Base-by-base conservation (phyloP, 1,139 yeast genomes). In the Pichiaceae sp. region DNA sequence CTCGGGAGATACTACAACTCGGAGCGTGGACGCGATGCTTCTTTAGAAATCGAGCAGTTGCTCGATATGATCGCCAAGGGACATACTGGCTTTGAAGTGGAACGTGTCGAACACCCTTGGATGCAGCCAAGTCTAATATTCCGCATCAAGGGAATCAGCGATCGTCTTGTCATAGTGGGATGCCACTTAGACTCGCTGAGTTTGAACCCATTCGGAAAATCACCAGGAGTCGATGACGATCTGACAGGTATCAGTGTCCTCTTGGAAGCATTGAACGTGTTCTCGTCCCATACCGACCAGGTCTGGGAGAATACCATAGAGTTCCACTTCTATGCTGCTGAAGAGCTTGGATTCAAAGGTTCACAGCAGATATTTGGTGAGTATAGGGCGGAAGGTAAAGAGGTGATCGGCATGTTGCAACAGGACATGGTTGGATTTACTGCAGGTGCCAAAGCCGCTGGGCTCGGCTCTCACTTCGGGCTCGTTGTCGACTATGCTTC, bases 161-260 rank as follows among this genome's bases (percentile, higher is more conserved):
- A 56, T 12, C 52, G 62, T 30, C 63, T 72, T 19, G 80, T 89
- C 3, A 75, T 89, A 16, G 73, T 89, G 21, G 96, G 96, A 0
- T 82, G 95, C 19, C 97, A 91, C 60, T 85, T 82, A 54, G 98
- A 89, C 56, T 82, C 95, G 2, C 71, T 78, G 44, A 87, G 86
- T 54, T 64, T 85, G 42, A 48, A 84, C 36, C 35, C 35, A 7
- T 68, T 84, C 41, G 43, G 78, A 17, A 54, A 81, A 48, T 70
- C 75, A 33, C 97, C 97, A 1, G 98, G 97, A 4, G 96, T 96
- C 3, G 97, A 89, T 57, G 98, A 89, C 52, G 86, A 89, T 56
- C 95, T 95, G 1, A 77, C 91, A 3, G 97, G 97, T 7, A 79
- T 89, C 3, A 78, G 81, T 6, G 82, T 95, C 3, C 71, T 72